Evolutionary conservation across 371 early-diverging fungal genomes (phyloP).

Genomic region (Mitosporidium daphniae): DNA sequence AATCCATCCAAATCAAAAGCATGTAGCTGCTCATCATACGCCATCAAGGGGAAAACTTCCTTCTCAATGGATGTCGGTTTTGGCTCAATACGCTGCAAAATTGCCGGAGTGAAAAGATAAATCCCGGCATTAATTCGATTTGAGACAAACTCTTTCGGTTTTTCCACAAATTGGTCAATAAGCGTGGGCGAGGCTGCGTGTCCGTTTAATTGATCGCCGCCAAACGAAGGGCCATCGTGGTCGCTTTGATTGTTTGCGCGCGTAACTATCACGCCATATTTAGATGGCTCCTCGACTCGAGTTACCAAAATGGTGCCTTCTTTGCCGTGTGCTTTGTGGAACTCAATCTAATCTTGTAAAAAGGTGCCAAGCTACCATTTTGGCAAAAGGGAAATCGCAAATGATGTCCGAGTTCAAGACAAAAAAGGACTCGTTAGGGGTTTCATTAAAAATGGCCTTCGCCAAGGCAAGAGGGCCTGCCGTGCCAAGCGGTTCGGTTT

Average conservation of each 20-base stretch:
- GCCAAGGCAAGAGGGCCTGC: slow-evolving; percentile 90
- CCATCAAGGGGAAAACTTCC: slow-evolving; percentile 81
- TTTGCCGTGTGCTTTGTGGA: slow-evolving; percentile 1
- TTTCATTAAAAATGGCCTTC: slow-evolving; percentile 42
- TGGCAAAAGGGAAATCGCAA: slow-evolving; percentile 75
- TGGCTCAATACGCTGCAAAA: slow-evolving; percentile 56
- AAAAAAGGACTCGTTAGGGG: slow-evolving; percentile 69
- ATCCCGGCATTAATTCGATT: slow-evolving; percentile 97
- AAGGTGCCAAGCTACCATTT: slow-evolving; percentile 45
- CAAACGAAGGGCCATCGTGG: too few species aligned
- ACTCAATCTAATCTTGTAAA: too few species aligned
- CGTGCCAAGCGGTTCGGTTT: slow-evolving; percentile 80
- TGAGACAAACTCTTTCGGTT: slow-evolving; percentile 61
- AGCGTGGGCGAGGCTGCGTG: slow-evolving; percentile 10
- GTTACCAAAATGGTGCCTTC: slow-evolving; percentile 23
- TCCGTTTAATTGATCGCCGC: too few species aligned
- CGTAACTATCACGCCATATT: slow-evolving; percentile 73
- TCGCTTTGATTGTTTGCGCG: slow-evolving; percentile 13
- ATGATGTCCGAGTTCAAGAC: slow-evolving; percentile 95
- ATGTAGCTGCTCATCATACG: slow-evolving; percentile 34
- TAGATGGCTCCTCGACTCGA: slow-evolving; percentile 80
- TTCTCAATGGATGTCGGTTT: slow-evolving; percentile 76
- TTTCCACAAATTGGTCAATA: slow-evolving; percentile 85
- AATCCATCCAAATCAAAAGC: slow-evolving; percentile 70
- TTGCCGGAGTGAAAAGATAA: slow-evolving; percentile 64